These are phyloP conservation scores for Diaporthe citriasiana DNA, from an alignment of 2,329 filamentous ascomycete species.

Conservation along the genomic window DNA sequence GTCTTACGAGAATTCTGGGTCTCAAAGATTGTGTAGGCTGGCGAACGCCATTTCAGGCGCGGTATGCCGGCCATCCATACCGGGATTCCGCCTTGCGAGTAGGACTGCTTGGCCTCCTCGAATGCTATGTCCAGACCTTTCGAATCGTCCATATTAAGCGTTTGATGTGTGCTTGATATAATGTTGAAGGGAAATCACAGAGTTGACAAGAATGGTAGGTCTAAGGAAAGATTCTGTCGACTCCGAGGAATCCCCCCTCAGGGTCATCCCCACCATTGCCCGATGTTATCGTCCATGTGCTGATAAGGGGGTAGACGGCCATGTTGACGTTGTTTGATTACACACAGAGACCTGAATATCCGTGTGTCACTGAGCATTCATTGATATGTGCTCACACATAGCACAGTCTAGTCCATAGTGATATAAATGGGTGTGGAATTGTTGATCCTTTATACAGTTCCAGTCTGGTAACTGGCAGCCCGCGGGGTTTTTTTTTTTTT, in stretches of 20 bases:
- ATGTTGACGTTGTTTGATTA: not conserved
- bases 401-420: too few relatives aligned
- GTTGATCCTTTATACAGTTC: not conserved
- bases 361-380: too few relatives aligned
- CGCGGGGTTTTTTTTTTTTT: too few relatives aligned
- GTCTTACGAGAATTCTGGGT: not conserved
- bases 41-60: not conserved
- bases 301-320: constrained; percentile 25
- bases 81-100: constrained; percentile 63
- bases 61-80: constrained; percentile 50
- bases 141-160: constrained; percentile 57
- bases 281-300: constrained; percentile 26
- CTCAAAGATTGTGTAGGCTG: not conserved
- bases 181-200: not conserved
- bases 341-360: not conserved
- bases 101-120: constrained; percentile 61
- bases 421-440: not conserved
- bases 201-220: not conserved
- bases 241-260: not conserved
- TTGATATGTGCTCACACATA: too few relatives aligned
- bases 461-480: not conserved
- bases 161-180: not conserved
- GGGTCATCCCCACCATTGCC: constrained; percentile 25
- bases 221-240: not conserved
- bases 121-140: constrained; percentile 60